Conservation (phyloP, 2,329 filamentous ascomycete genomes). For the Epichloe bromicola region DNA sequence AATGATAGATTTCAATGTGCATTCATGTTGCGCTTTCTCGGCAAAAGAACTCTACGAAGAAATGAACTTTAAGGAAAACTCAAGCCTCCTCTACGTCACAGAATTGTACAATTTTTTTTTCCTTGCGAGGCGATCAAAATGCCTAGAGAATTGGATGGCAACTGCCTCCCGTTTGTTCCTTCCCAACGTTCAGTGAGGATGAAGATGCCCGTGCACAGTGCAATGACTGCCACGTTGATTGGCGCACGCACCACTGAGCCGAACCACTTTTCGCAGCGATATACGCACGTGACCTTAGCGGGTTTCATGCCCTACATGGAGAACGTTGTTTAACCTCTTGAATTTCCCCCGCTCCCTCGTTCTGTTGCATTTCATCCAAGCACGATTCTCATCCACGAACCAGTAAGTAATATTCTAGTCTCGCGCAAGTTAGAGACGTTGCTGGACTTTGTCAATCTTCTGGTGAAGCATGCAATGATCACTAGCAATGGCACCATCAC, state of each 20-base stretch:
- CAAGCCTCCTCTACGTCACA: neutral
- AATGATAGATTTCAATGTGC: neutral
- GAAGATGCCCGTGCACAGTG: neutral
- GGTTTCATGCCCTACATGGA: conserved; percentile 24
- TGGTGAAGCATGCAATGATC: neutral
- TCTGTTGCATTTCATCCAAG: conserved; percentile 27
- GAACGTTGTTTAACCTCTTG: conserved; percentile 16
- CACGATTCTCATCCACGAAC: conserved; percentile 34
- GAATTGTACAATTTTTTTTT: neutral
- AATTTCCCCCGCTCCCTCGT: conserved; percentile 16
- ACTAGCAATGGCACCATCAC: neutral
- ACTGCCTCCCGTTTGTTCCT: neutral
- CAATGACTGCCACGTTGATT: neutral
- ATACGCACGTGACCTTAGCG: conserved; percentile 20
- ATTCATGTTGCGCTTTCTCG: neutral
- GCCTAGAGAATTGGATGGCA: neutral
- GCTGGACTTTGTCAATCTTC: neutral
- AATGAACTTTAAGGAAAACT: no score
- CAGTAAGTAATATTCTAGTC: conserved; percentile 17
- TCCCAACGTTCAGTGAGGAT: neutral
- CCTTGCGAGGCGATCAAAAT: neutral
- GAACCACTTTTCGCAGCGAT: neutral
- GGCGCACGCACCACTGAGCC: neutral
- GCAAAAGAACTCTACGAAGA: neutral
- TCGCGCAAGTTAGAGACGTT: neutral